These are phyloP conservation scores for Hyparrhenia diplandra DNA, from an alignment of 176 grass and related monocot species.

Conservation along the genomic window DNA sequence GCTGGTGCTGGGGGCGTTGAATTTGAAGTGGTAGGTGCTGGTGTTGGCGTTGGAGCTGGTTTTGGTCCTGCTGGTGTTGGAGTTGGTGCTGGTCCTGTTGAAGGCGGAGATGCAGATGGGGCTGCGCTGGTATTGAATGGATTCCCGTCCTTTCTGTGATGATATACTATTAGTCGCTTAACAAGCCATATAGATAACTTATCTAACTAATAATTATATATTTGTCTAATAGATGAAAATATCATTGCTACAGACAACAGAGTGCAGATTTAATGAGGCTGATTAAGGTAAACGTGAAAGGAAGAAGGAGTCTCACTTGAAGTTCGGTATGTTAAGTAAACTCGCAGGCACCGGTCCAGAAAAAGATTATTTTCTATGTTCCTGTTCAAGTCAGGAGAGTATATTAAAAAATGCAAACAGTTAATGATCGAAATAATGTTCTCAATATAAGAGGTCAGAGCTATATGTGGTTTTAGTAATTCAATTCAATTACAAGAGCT, in stretches of 20 bases:
- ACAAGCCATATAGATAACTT: constrained; percentile 22
- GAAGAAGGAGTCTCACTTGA: constrained; percentile 71
- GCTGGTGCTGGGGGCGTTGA: constrained; percentile 23
- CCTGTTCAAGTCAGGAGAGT: constrained; percentile 47
- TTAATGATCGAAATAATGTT: neutral
- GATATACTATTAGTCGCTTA: constrained; percentile 26
- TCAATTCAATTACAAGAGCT: neutral
- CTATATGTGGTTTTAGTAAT: neutral
- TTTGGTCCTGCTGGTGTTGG: constrained; percentile 48
- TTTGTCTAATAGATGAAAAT: neutral
- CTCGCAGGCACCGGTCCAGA: constrained; percentile 81
- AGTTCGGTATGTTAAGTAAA: constrained; percentile 69
- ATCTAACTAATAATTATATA: constrained; percentile 6
- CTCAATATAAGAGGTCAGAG: neutral
- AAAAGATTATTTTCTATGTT: constrained; percentile 94
- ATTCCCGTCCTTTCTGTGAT: constrained; percentile 94
- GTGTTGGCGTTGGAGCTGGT: constrained; percentile 42
- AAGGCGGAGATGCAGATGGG: constrained; percentile 63
- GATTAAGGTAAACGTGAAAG: constrained; percentile 22
- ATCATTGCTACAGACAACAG: neutral
- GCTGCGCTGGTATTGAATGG: constrained; percentile 77
- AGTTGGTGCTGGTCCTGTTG: constrained; percentile 36
- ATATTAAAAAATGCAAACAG: constrained; percentile 15
- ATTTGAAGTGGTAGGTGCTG: constrained; percentile 26
- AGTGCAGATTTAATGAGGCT: neutral